phyloP scores from a whole-genome alignment of 176 grass and related monocot genomes.

The Triticum timopheevii region DNA sequence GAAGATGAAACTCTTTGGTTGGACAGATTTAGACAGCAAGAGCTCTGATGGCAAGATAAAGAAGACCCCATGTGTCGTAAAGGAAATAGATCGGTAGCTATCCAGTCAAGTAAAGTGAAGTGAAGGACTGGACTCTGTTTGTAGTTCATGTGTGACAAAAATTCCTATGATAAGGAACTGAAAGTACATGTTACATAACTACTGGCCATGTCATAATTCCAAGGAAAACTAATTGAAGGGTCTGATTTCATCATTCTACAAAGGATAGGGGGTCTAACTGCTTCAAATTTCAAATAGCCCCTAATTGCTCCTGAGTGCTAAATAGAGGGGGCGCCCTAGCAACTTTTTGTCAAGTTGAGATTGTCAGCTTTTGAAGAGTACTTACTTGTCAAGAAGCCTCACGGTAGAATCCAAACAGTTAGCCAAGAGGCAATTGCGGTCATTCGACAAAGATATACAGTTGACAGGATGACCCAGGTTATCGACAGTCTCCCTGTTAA shows the following conservation, averaged over 20 bases:
- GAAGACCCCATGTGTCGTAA: background rate
- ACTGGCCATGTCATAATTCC: background rate
- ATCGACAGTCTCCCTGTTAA: slow-evolving; percentile 82
- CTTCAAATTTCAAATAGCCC: background rate
- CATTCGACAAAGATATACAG: slow-evolving; percentile 94
- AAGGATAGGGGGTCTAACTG: slow-evolving; percentile 10
- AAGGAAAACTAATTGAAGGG: slow-evolving; percentile 15
- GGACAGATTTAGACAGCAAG: background rate
- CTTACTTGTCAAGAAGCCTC: slow-evolving; percentile 86
- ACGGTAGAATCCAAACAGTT: slow-evolving; percentile 95
- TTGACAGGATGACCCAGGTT: slow-evolving; percentile 81
- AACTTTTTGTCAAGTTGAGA: background rate
- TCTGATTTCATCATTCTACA: background rate
- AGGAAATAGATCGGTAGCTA: background rate
- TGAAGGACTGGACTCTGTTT: background rate
- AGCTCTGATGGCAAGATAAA: background rate
- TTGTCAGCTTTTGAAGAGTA: background rate
- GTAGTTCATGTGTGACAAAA: background rate
- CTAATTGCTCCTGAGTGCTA: background rate
- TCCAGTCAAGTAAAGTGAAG: background rate
- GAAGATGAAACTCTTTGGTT: background rate
- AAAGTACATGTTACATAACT: background rate
- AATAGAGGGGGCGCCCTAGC: background rate
- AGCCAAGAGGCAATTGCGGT: slow-evolving; percentile 78
- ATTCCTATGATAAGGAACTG: background rate